Percentiles rank a stretch among this genome's conserved stretches.
These are phyloP conservation scores for Aspergillus ochraceus DNA, from an alignment of 2,329 filamentous ascomycete species.

Conservation along the genomic window DNA sequence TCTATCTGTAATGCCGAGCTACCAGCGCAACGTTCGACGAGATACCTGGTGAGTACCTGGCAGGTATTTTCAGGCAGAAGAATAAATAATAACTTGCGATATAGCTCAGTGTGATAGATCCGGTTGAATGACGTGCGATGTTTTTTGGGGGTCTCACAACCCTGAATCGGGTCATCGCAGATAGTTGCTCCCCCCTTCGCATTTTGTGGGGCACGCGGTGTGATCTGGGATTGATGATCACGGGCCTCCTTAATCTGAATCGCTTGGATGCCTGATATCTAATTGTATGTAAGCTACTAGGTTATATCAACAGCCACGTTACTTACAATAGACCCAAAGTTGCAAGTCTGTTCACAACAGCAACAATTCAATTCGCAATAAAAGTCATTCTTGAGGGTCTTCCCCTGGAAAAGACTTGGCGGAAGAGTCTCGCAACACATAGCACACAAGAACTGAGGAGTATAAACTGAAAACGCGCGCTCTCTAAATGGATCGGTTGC, in stretches of 20 bases:
- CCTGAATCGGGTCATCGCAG: not conserved
- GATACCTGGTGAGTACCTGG: not conserved
- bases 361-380: not conserved
- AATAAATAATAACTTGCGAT: not conserved
- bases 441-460: not conserved
- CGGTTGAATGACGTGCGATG: not conserved
- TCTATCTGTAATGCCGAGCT: not conserved
- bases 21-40: not conserved
- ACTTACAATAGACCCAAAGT: not conserved
- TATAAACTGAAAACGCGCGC: not conserved
- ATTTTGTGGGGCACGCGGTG: not conserved
- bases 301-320: not conserved
- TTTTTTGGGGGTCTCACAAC: not conserved
- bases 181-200: not conserved
- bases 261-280: not conserved
- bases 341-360: not conserved
- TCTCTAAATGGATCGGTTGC: not conserved
- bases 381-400: no score
- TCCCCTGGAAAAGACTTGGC: not conserved
- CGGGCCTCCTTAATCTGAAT: not conserved
- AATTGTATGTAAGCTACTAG: not conserved
- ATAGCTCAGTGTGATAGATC: not conserved
- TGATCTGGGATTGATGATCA: not conserved
- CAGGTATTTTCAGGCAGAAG: not conserved
- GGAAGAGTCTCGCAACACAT: not conserved